Evolutionary conservation across 1,139 yeast genomes (phyloP).

Genomic region (Lodderomyces orthopsilosis): DNA sequence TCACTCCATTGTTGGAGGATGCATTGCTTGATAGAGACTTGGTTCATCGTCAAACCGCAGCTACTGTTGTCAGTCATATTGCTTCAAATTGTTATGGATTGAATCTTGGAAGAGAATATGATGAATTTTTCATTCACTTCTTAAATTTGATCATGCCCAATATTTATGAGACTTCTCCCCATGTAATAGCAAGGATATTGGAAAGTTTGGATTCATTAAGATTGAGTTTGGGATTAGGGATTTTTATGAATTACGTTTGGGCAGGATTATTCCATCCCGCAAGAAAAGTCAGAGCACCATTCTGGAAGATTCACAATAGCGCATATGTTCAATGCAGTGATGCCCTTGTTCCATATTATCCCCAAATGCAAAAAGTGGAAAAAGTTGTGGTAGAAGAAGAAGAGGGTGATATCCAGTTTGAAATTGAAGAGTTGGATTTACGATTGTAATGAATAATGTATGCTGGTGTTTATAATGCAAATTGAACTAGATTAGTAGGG

Average conservation of each 20-base stretch:
- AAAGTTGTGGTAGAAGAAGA: too few relatives aligned
- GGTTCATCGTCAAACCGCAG: slow-evolving; percentile 95
- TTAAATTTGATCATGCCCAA: slow-evolving; percentile 79
- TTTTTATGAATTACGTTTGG: slow-evolving; percentile 74
- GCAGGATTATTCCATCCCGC: slow-evolving; percentile 95
- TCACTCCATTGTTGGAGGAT: slow-evolving; percentile 80
- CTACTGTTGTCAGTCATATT: slow-evolving; percentile 80
- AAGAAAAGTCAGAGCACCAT: slow-evolving; percentile 74
- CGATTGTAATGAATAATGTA: slow-evolving; percentile 20
- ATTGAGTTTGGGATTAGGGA: slow-evolving; percentile 72
- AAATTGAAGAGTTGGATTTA: slow-evolving; percentile 39
- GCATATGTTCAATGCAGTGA: slow-evolving; percentile 76
- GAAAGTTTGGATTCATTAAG: slow-evolving; percentile 81
- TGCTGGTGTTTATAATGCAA: background rate
- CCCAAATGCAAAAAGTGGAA: slow-evolving; percentile 42
- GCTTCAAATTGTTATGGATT: slow-evolving; percentile 77
- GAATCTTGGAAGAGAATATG: slow-evolving; percentile 66
- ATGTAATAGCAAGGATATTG: slow-evolving; percentile 77
- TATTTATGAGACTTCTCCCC: slow-evolving; percentile 90
- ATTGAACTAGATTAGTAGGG: background rate
- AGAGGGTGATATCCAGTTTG: slow-evolving; percentile 15
- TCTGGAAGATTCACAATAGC: slow-evolving; percentile 80
- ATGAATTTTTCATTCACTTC: slow-evolving; percentile 58
- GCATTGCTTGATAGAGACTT: slow-evolving; percentile 89
- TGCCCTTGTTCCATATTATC: slow-evolving; percentile 80